These are phyloP conservation scores for Dipodascopsis uninucleata DNA, from an alignment of 805 yeast genomes.

Conservation along the genomic window DNA sequence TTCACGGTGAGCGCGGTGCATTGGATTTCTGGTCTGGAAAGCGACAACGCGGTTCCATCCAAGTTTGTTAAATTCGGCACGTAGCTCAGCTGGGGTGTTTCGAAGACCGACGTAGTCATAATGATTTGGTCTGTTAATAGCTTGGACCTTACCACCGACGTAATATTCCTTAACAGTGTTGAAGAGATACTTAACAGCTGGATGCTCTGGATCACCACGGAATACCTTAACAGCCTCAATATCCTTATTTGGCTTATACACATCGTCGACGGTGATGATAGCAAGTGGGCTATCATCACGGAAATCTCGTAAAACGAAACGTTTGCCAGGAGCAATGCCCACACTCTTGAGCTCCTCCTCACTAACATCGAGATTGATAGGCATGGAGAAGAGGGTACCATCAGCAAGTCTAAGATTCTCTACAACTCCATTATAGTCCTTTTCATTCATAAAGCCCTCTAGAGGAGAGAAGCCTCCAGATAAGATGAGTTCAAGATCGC, in stretches of 20 bases:
- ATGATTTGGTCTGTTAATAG: constrained; percentile 77
- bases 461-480: constrained; percentile 94
- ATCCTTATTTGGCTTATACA: constrained; percentile 76
- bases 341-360: constrained; percentile 45
- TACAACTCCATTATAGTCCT: constrained; percentile 64
- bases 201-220: constrained; percentile 97
- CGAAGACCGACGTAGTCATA: constrained; percentile 86
- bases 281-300: constrained; percentile 78
- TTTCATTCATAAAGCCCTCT: constrained; percentile 64
- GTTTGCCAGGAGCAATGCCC: constrained; percentile 50
- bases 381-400: constrained; percentile 87
- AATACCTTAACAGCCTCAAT: constrained; percentile 81
- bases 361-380: constrained; percentile 80
- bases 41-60: constrained; percentile 92
- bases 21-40: constrained; percentile 96
- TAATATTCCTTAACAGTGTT: constrained; percentile 77
- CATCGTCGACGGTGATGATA: constrained; percentile 70
- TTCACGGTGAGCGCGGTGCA: constrained; percentile 98
- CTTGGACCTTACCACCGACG: constrained; percentile 84
- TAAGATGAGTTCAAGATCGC: constrained; percentile 86
- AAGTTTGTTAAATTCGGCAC: constrained; percentile 74
- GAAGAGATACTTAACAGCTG: constrained; percentile 72
- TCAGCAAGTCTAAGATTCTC: constrained; percentile 62
- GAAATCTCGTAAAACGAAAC: constrained; percentile 73
- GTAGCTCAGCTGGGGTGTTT: constrained; percentile 84